Conservation (phyloP, 2,329 filamentous ascomycete species). For the Nigrospora sphaerica region DNA sequence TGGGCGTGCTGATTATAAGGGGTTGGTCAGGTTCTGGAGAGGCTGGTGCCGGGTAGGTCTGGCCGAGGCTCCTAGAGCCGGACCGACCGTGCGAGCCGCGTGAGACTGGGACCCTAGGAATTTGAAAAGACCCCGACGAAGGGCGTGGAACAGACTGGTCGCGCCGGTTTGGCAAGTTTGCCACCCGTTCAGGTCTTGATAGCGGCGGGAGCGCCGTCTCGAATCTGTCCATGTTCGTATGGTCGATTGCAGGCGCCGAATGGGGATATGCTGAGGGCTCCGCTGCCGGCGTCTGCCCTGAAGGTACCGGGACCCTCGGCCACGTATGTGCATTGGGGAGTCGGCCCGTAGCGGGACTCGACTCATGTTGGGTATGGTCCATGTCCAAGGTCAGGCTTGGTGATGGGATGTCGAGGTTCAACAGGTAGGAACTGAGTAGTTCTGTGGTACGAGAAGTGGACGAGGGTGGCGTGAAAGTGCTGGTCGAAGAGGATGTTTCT, state of each 20-base stretch:
- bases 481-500: too few species aligned
- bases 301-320: conserved; percentile 29
- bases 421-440: too few species aligned
- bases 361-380: not conserved
- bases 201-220: conserved; percentile 28
- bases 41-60: conserved; percentile 13
- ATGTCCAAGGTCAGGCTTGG: too few species aligned
- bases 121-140: conserved; percentile 34
- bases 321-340: conserved; percentile 36
- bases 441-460: too few species aligned
- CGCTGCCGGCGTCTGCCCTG: conserved; percentile 12
- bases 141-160: conserved; percentile 31
- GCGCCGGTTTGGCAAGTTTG: conserved; percentile 28
- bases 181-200: conserved; percentile 31
- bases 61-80: conserved; percentile 13
- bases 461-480: too few species aligned
- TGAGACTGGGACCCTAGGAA: conserved; percentile 32
- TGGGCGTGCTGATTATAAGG: conserved; percentile 54
- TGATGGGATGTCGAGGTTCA: too few species aligned
- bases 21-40: conserved; percentile 38
- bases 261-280: conserved; percentile 27
- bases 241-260: conserved; percentile 29
- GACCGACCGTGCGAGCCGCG: conserved; percentile 14
- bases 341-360: conserved; percentile 12
- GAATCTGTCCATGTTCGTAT: conserved; percentile 23